These are phyloP conservation scores for grape (Vitis vinifera) DNA, from an alignment of 164 flowering plant species.

Conservation along the genomic window ASM3070453v1 NC_081805.1:6066501-6067000, in stretches of 20 bases:
- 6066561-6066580: not conserved
- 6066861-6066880: too few species aligned
- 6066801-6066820: not conserved
- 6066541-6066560: not conserved
- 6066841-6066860: not conserved
- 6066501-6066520: constrained; percentile 4
- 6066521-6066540: too few species aligned
- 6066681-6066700: constrained; percentile 54
- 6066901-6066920: not conserved
- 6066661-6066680: constrained; percentile 47
- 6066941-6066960: constrained; percentile 60
- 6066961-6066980: constrained; percentile 34
- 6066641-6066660: constrained; percentile 55
- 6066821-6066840: not conserved
- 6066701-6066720: constrained; percentile 3
- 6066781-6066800: constrained; percentile 44
- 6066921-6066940: constrained; percentile 46
- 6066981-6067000: constrained; percentile 38
- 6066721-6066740: constrained; percentile 17
- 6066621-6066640: constrained; percentile 72
- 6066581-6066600: not conserved
- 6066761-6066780: constrained; percentile 19
- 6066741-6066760: constrained; percentile 11
- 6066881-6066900: not conserved
- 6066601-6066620: constrained; percentile 1